Conservation (phyloP, 2,329 filamentous ascomycete genomes). For the Lasiodiplodia sp. region DNA sequence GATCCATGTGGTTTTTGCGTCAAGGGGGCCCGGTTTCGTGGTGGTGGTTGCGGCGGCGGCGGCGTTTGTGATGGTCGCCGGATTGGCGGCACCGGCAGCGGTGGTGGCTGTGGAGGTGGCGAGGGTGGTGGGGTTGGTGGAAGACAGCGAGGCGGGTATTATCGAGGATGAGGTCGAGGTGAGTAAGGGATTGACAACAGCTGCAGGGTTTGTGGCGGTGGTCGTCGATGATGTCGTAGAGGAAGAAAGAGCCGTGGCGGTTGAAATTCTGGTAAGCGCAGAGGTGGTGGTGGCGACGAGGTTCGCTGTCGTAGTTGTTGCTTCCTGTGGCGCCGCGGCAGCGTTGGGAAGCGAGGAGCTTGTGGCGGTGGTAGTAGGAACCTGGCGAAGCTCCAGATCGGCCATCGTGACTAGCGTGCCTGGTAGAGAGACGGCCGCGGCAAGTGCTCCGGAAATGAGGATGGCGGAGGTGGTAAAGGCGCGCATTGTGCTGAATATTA, state of each 20-base stretch:
- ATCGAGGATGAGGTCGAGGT: background rate
- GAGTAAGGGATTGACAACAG: background rate
- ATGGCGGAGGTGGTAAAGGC: background rate
- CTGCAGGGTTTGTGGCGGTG: background rate
- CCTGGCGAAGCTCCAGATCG: background rate
- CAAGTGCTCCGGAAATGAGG: background rate
- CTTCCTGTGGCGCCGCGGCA: background rate
- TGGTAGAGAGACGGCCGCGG: background rate
- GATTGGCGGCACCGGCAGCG: background rate
- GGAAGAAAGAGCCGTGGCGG: background rate
- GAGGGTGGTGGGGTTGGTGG: background rate
- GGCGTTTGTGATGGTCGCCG: background rate
- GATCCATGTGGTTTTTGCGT: background rate
- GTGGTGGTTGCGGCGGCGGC: too few species aligned
- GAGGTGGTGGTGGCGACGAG: background rate
- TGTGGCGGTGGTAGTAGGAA: background rate
- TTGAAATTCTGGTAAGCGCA: background rate
- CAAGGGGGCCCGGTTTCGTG: too few species aligned
- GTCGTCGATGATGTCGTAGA: background rate
- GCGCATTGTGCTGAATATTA: background rate
- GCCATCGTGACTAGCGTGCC: background rate
- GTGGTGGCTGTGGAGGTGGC: background rate
- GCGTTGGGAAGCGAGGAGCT: background rate
- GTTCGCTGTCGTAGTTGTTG: background rate
- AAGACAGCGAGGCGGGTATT: too few species aligned